Evolutionary conservation across 441 rosid species (phyloP).

Genomic region (Erysimum pusillum): DNA sequence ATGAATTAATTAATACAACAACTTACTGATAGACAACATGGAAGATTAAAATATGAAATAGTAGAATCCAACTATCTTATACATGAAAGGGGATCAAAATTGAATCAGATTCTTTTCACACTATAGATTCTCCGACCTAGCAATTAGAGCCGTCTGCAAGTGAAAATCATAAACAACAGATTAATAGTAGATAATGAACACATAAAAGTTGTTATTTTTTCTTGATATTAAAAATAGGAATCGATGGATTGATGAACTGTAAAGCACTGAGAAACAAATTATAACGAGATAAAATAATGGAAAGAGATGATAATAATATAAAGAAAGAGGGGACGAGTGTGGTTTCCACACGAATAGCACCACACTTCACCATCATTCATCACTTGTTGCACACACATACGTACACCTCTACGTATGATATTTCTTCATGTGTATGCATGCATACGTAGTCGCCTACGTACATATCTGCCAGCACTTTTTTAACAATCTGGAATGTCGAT

Average conservation of each 20-base stretch:
- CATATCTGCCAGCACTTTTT: constrained; percentile 20
- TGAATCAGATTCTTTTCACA: constrained; percentile 57
- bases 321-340: constrained; percentile 57
- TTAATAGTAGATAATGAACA: constrained; percentile 36
- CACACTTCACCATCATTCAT: constrained; percentile 41
- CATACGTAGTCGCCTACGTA: constrained; percentile 51
- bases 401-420: constrained; percentile 36
- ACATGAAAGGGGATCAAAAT: constrained; percentile 35
- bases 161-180: constrained; percentile 39
- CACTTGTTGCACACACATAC: constrained; percentile 27
- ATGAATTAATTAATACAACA: constrained; percentile 19
- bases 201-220: constrained; percentile 18
- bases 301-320: constrained; percentile 34
- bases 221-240: not conserved
- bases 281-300: constrained; percentile 32
- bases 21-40: constrained; percentile 15
- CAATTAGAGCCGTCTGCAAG: constrained; percentile 40
- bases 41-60: constrained; percentile 34
- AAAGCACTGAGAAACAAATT: constrained; percentile 30
- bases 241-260: constrained; percentile 48
- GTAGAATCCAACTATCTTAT: constrained; percentile 38
- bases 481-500: not conserved
- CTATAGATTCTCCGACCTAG: constrained; percentile 22
- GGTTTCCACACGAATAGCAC: constrained; percentile 82
- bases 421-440: constrained; percentile 44